Evolutionary conservation across 2,329 filamentous ascomycete genomes (phyloP), one percentile per base, ranked within the genome.

Genomic region (Xylariales sp.): DNA sequence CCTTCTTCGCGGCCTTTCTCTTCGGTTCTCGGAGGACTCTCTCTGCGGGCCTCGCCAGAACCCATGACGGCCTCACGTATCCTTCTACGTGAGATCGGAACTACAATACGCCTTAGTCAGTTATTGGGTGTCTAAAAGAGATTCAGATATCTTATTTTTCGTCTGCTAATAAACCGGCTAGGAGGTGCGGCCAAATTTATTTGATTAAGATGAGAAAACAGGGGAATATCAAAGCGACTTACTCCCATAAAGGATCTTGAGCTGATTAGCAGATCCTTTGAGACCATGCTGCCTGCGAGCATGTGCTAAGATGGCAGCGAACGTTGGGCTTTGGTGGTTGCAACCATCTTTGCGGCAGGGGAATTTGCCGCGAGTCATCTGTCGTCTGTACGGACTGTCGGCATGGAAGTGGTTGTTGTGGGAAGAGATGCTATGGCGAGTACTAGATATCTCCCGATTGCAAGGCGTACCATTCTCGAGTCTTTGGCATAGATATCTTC

Each of bases 391-490:
- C n/a, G 28, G 9, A 3, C 60, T 43, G 1, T 48, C 30, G 1
- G 8, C 32, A 36, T 67, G 65, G 5, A 64, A 55, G 9, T 56
- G 1, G 41, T 48, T 55, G 4, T 59, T 67, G 50, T 67, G 65
- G 9, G 60, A 67, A 9, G 23, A 55, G 48, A 67, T 64, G 34
- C 32, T 59, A 8, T 60, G 60, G 5, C 5, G 28, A 4, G 16
- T 60, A 3, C 3, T 60, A 1, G 49, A 34, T 3, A 67, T 59
- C 49, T 58, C 28, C 2, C 54, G 39, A 34, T 56, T 56, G 30
- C 65, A 67, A 5, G 23, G 49, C 12, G 3, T 30, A n/a, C 60
- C 65, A 32, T 64, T 50, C 28, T 46, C 12, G 43, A 55, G 8
- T 14, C 48, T 53, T 12, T 30, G 41, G 50, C 65, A 64, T 1